A percentile compares a stretch with the other conserved stretches of the same genome.
Conservation (phyloP, 1,284 basidiomycete genomes). For the Fistulinella staudtii region DNA sequence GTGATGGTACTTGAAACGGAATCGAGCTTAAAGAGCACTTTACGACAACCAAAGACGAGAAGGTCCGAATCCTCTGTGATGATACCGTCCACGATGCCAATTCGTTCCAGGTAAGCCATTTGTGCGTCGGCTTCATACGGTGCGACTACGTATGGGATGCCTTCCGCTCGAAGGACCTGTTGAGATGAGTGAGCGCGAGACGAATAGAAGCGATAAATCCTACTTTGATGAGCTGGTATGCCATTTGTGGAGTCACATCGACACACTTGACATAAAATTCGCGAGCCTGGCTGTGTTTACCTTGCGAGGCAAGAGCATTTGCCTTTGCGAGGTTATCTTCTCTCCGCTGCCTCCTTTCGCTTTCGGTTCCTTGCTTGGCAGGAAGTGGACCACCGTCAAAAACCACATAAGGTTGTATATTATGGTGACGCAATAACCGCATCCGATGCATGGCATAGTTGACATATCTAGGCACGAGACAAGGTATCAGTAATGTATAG, state of each 20-base stretch:
- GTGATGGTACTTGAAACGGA: conserved; percentile 68
- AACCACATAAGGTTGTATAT: conserved; percentile 88
- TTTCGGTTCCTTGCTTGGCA: conserved; percentile 90
- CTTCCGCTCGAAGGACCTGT: conserved; percentile 80
- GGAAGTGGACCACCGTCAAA: conserved; percentile 97
- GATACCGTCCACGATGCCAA: conserved; percentile 85
- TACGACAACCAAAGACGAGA: conserved; percentile 92
- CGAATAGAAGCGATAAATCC: conserved; percentile 27
- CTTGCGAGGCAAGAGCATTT: conserved; percentile 70
- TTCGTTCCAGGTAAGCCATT: conserved; percentile 86
- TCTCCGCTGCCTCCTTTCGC: conserved; percentile 69
- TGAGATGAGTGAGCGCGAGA: conserved; percentile 9
- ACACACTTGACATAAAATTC: conserved; percentile 89
- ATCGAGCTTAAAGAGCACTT: conserved; percentile 86
- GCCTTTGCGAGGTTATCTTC: conserved; percentile 69
- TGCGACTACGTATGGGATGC: conserved; percentile 85
- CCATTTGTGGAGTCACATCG: conserved; percentile 97
- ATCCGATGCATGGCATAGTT: conserved; percentile 95
- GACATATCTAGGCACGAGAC: conserved; percentile 67
- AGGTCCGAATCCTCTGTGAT: conserved; percentile 98
- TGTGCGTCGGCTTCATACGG: conserved; percentile 99
- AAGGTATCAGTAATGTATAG: conserved; percentile 4
- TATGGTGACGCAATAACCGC: conserved; percentile 79
- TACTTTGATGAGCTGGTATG: conserved; percentile 94
- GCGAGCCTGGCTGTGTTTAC: conserved; percentile 75